Base-by-base conservation (phyloP, 805 yeast genomes). In the Schwanniomyces vanrijiae region DNA sequence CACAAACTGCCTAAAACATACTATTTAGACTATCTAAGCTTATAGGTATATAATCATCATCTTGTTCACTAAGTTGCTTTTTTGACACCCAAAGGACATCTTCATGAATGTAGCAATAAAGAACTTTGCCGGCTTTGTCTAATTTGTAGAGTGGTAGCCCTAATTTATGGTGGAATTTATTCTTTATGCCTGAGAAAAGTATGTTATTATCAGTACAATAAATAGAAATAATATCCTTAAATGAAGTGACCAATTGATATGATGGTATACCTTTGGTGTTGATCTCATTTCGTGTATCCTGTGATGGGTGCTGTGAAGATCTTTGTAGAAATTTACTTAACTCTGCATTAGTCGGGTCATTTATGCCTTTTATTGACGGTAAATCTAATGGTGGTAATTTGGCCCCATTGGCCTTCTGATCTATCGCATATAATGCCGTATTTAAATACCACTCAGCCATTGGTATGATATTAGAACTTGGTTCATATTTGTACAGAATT, bases 171-270 rank as follows among this genome's bases (percentile, higher is more conserved):
- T 67, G 74, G 16, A 61, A 63, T 54, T 51, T 59, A 25, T 51
- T 48, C 11, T 64, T 60, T 16, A 63, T 48, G 4, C 75, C 71
- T 1, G 64, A 48, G 20, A 82, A 65, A 7, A 75, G 56, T 20
- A 83, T 68, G 31, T 78, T 78, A 42, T 80, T 64, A 2, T 67
- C 64, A 21, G 71, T 58, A 55, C 96, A 89, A 55, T 70, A 79
- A 2, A 80, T 80, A 44, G 77, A 81, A 2, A 88, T 79, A 16
- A 89, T 83, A 44, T 87, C 89, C 51, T 75, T 82, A 58, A 84
- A 83, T 0, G 87, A 71, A 3, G 77, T 68, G 25, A 64, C 54
- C 1, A 81, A 62, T 37, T 68, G 69, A 33, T 69, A 67, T 9
- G 73, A 53, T 0, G 83, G 82, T 4, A 77, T 66, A 4, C 77